Evolutionary conservation across 176 grass and related monocot species (phyloP).

Genomic region (barley (Hordeum vulgare)): DNA sequence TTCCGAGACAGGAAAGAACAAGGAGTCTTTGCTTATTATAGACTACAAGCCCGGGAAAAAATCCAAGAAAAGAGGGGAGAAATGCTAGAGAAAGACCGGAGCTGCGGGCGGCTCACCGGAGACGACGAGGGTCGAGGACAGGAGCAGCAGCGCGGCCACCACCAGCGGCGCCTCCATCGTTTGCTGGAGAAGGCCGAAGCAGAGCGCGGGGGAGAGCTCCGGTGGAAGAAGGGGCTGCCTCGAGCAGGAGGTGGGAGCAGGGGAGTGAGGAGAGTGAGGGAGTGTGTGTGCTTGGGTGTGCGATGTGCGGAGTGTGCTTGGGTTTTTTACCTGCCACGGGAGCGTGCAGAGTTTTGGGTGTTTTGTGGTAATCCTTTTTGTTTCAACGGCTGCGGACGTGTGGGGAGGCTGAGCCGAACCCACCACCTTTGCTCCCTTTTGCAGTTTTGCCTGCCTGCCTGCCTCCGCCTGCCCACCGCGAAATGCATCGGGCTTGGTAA

Average conservation of each 20-base stretch:
- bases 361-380: background rate
- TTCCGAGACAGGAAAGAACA: background rate
- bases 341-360: background rate
- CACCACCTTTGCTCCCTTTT: conserved; percentile 22
- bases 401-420: conserved; percentile 29
- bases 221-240: background rate
- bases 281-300: background rate
- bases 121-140: conserved; percentile 38
- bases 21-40: background rate
- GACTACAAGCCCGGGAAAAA: background rate
- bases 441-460: background rate
- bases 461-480: background rate
- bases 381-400: conserved; percentile 13
- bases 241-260: background rate
- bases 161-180: conserved; percentile 27
- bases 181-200: background rate
- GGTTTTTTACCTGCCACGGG: background rate
- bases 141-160: conserved; percentile 29
- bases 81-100: conserved; percentile 18
- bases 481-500: background rate
- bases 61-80: background rate
- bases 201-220: background rate
- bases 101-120: conserved; percentile 45
- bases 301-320: background rate
- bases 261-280: background rate